Conservation (phyloP, 225 moss, liverwort and hornwort species). For the Thuidium tamariscinum region DNA sequence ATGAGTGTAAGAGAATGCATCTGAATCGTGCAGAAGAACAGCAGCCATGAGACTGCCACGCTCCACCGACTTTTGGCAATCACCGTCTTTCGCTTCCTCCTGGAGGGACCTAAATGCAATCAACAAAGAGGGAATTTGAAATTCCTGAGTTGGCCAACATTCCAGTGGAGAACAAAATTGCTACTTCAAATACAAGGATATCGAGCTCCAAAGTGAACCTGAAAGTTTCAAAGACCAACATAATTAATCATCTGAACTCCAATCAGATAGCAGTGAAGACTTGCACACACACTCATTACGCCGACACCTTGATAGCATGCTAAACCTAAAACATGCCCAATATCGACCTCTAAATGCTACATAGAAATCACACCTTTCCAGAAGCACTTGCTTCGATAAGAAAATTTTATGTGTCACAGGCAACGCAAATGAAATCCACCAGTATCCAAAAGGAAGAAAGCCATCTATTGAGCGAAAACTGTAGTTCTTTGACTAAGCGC, state of each 20-base stretch:
- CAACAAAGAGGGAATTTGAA: not conserved
- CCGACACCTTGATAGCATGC: not conserved
- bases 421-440: not conserved
- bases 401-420: not conserved
- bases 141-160: not conserved
- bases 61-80: conserved; percentile 20
- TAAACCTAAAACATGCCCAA: not conserved
- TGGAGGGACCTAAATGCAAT: conserved; percentile 45
- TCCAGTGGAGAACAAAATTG: not conserved
- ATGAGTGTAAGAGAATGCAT: conserved; percentile 61
- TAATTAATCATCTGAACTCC: not conserved
- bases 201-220: not conserved
- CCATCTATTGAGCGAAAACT: not conserved
- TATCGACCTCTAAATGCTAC: not conserved
- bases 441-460: not conserved
- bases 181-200: not conserved
- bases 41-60: conserved; percentile 63
- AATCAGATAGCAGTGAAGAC: not conserved
- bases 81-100: conserved; percentile 25
- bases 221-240: not conserved
- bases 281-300: not conserved
- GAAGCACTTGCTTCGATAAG: not conserved
- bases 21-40: conserved; percentile 61
- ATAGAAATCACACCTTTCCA: not conserved
- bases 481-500: not conserved